Conservation (phyloP, 345 rosid genomes). For the Acer negundo region DNA sequence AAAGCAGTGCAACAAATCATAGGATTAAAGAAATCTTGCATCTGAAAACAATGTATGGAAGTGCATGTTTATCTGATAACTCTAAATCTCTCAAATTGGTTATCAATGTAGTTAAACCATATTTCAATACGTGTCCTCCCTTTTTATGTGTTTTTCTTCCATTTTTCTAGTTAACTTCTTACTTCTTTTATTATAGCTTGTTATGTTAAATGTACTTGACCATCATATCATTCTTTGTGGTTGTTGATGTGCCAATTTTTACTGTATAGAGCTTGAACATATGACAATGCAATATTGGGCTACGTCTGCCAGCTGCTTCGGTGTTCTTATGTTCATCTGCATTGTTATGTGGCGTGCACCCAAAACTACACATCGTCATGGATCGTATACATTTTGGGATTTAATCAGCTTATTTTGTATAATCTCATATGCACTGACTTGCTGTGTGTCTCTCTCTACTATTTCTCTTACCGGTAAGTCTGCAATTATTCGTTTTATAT, state of each 20-base stretch:
- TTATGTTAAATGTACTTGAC: neutral
- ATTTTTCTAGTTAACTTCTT: neutral
- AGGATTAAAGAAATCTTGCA: neutral
- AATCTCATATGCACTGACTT: conserved; percentile 45
- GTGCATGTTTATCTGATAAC: neutral
- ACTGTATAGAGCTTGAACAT: conserved; percentile 57
- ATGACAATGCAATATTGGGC: conserved; percentile 84
- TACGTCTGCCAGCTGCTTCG: conserved; percentile 59
- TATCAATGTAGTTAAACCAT: neutral
- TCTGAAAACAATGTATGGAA: too few species aligned
- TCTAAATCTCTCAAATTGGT: neutral
- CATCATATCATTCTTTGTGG: neutral
- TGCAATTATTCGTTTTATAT: neutral
- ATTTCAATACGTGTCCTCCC: neutral
- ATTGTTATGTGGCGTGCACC: conserved; percentile 35
- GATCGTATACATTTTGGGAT: conserved; percentile 38
- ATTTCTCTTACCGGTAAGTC: conserved; percentile 57
- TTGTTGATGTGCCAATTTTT: conserved; percentile 16
- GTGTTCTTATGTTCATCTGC: conserved; percentile 65
- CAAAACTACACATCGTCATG: conserved; percentile 15
- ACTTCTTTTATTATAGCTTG: neutral
- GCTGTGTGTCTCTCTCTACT: conserved; percentile 53
- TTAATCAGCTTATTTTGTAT: conserved; percentile 52
- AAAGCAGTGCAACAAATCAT: neutral
- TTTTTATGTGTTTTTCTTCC: conserved; percentile 1